Evolutionary conservation across 2,329 filamentous ascomycete genomes (phyloP).

Genomic region (Aspergillus intermedius): DNA sequence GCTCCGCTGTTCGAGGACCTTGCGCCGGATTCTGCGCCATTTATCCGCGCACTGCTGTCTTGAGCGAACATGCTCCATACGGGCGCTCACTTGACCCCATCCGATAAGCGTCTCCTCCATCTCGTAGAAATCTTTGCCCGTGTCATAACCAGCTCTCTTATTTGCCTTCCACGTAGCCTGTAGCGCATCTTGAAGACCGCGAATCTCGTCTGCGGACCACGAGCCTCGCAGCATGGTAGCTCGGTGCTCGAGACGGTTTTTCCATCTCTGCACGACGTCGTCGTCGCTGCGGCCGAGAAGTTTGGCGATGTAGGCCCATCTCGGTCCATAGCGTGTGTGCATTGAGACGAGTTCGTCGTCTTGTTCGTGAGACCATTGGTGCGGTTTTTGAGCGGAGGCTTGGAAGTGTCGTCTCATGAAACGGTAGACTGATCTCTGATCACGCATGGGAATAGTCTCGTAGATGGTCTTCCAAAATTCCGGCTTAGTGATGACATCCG

Average conservation of each 20-base stretch:
- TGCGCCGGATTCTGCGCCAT: constrained; percentile 29
- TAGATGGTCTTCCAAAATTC: constrained; percentile 34
- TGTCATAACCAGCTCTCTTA: constrained; percentile 10
- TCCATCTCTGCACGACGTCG: constrained; percentile 39
- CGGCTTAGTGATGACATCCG: constrained; percentile 16
- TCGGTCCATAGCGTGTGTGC: constrained; percentile 25
- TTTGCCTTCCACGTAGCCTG: constrained; percentile 17
- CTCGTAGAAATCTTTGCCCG: constrained; percentile 32
- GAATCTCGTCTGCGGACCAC: constrained; percentile 32
- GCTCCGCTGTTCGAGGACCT: constrained; percentile 14
- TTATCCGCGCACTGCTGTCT: constrained; percentile 36
- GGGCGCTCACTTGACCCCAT: constrained; percentile 28
- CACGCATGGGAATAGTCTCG: constrained; percentile 28
- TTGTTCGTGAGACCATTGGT: constrained; percentile 35
- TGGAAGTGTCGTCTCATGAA: constrained; percentile 41
- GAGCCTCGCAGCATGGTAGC: constrained; percentile 28
- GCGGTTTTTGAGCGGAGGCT: constrained; percentile 28
- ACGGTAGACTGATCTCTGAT: constrained; percentile 32
- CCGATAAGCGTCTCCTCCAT: constrained; percentile 26
- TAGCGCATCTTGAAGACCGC: constrained; percentile 21
- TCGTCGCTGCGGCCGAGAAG: constrained; percentile 34
- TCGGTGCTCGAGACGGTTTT: constrained; percentile 35
- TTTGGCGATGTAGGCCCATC: constrained; percentile 33
- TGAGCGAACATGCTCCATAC: constrained; percentile 25
- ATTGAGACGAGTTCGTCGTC: constrained; percentile 35